These are phyloP conservation scores for Diaporthe vaccinii DNA, from an alignment of 2,329 filamentous ascomycete species.

Conservation along the genomic window DNA sequence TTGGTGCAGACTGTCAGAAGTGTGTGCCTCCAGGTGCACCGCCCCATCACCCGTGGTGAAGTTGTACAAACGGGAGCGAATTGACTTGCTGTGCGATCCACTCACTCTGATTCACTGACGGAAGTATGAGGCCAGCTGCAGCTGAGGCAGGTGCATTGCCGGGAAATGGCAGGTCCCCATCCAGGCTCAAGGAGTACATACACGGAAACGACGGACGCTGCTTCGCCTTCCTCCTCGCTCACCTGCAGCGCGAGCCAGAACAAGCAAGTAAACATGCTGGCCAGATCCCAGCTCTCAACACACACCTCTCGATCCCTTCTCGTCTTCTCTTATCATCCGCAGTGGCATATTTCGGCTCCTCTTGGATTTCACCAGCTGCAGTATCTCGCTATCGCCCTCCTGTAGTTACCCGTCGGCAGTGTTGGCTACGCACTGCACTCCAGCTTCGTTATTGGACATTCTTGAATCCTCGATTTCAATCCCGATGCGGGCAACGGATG, in stretches of 20 bases:
- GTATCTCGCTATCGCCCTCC: slow-evolving; percentile 36
- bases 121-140: not conserved
- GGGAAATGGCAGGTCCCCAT: not conserved
- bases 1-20: slow-evolving; percentile 20
- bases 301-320: slow-evolving; percentile 10
- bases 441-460: slow-evolving; percentile 39
- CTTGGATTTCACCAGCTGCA: slow-evolving; percentile 33
- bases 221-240: not conserved
- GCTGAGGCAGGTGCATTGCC: slow-evolving; percentile 8
- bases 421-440: slow-evolving; percentile 31
- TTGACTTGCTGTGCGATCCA: slow-evolving; percentile 2
- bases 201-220: slow-evolving; percentile 34
- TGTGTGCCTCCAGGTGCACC: slow-evolving; percentile 27
- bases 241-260: not conserved
- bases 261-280: slow-evolving; percentile 18
- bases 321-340: slow-evolving; percentile 1
- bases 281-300: not conserved
- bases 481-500: slow-evolving; percentile 7
- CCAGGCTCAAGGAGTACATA: not conserved
- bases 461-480: slow-evolving; percentile 27
- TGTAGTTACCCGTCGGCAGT: slow-evolving; percentile 38
- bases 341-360: slow-evolving; percentile 27
- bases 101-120: not conserved
- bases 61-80: slow-evolving; percentile 14
- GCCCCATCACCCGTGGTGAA: slow-evolving; percentile 2